Evolutionary conservation across 1,284 basidiomycete species (phyloP).

Genomic region (Inonotus hispidus): DNA sequence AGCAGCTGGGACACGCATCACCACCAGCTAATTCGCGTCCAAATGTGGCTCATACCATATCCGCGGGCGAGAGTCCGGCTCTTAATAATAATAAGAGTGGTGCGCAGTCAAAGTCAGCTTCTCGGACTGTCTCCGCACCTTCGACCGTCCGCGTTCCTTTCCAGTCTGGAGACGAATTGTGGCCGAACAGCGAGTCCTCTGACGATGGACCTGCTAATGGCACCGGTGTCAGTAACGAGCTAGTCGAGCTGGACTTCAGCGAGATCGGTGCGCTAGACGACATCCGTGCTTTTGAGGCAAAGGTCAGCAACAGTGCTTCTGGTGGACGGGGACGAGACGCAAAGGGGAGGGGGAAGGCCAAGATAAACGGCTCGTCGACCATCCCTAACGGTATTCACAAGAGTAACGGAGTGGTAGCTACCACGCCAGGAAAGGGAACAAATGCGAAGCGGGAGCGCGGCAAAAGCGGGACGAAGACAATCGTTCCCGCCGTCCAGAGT

Average conservation of each 20-base stretch:
- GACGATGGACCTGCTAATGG: not conserved
- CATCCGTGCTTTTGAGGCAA: constrained; percentile 2
- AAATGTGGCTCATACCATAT: not conserved
- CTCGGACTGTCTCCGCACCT: constrained; percentile 4
- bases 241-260: constrained; percentile 18
- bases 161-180: constrained; percentile 14
- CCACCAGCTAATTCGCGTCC: constrained; percentile 1
- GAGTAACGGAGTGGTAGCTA: not conserved
- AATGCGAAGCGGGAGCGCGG: not conserved
- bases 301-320: not conserved
- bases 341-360: constrained; percentile 7
- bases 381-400: not conserved
- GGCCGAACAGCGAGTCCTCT: constrained; percentile 7
- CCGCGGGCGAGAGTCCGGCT: not conserved
- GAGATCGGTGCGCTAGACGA: constrained; percentile 16
- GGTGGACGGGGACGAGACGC: not conserved
- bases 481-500: not conserved
- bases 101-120: not conserved
- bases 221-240: constrained; percentile 1
- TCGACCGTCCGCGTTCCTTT: constrained; percentile 4
- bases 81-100: not conserved
- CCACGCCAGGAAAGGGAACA: not conserved
- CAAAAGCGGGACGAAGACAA: not conserved
- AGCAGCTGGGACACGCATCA: constrained; percentile 5
- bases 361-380: constrained; percentile 1